Evolutionary conservation across 1,284 basidiomycete species (phyloP), one percentile per base, ranked within the genome.

Genomic region (Pyrrhoderma lamaoense): DNA sequence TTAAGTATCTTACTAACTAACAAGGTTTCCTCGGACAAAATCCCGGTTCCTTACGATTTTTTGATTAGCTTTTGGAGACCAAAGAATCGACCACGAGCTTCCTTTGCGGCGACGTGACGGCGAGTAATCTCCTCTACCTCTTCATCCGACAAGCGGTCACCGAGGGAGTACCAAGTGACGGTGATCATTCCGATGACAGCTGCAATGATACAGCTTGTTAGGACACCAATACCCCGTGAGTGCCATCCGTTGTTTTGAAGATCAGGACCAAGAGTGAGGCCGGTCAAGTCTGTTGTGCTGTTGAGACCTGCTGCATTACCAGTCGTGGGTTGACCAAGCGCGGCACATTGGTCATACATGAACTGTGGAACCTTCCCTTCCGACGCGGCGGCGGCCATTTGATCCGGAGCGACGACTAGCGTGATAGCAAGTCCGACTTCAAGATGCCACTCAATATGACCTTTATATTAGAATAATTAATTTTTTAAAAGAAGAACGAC

Each of bases 151-250:
- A 87, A 72, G 49, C 72, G 63, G 2, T 75, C 79, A 22, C 85
- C 86, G 51, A 80, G 70, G 44, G 82, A 68, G 66, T 95, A 97
- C 89, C 92, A 93, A 40, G 81, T 69, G 18, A 96, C 87, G 0
- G 80, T 78, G 2, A 71, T 63, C 77, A 94, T 85, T 1, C 94
- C 93, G 45, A 94, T 59, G 22, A 90, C 70, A 1, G 89, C 91
- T 0, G 88, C 81, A 53, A 95, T 67, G 49, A 93, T 82, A 62
- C 90, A 93, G 64, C 88, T 93, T 0, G 81, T 76, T 75, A 98
- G 81, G 19, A 93, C 93, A 25, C 81, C 80, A 55, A 92, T 88
- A 23, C 87, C 91, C 65, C 76, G 82, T 22, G 82, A 67, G 51
- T 78, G 80, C 90, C 90, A 94, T n/a, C 89, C 89, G 45, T 83